Evolutionary conservation across 1,284 basidiomycete genomes (phyloP).

Genomic region (Sphagnurus paluster): DNA sequence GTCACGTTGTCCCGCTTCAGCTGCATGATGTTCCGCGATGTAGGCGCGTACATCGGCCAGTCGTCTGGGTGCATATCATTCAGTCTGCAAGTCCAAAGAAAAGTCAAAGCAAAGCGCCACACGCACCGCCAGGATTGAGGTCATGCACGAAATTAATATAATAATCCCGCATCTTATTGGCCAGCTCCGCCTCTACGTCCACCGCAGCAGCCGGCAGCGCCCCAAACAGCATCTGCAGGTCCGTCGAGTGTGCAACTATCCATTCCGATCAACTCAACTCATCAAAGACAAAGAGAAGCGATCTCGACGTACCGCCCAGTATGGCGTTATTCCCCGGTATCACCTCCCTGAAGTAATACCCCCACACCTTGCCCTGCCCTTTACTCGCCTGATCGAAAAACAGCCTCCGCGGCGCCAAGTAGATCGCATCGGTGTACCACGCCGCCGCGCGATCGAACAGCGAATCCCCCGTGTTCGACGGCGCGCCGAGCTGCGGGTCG

Average conservation of each 20-base stretch:
- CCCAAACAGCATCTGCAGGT: constrained; percentile 51
- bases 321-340: constrained; percentile 47
- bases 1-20: constrained; percentile 51
- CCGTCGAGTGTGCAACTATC: constrained; percentile 51
- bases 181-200: constrained; percentile 44
- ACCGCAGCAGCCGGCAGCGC: constrained; percentile 37
- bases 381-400: constrained; percentile 49
- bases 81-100: constrained; percentile 1
- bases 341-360: constrained; percentile 55
- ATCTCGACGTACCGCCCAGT: constrained; percentile 38
- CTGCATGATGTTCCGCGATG: constrained; percentile 42
- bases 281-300: neutral
- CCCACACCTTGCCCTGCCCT: constrained; percentile 51
- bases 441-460: constrained; percentile 55
- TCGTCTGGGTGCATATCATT: constrained; percentile 26
- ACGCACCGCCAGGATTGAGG: constrained; percentile 49
- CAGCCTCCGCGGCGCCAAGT: constrained; percentile 45
- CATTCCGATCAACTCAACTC: neutral
- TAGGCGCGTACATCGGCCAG: constrained; percentile 43
- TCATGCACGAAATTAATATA: constrained; percentile 56
- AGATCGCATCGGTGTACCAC: constrained; percentile 62
- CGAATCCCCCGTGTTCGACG: constrained; percentile 58
- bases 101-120: constrained; percentile 11
- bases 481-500: constrained; percentile 42
- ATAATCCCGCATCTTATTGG: constrained; percentile 48